phyloP scores from a whole-genome alignment of 2,329 filamentous ascomycete species.

The Dactylonectria estremocensis region DNA sequence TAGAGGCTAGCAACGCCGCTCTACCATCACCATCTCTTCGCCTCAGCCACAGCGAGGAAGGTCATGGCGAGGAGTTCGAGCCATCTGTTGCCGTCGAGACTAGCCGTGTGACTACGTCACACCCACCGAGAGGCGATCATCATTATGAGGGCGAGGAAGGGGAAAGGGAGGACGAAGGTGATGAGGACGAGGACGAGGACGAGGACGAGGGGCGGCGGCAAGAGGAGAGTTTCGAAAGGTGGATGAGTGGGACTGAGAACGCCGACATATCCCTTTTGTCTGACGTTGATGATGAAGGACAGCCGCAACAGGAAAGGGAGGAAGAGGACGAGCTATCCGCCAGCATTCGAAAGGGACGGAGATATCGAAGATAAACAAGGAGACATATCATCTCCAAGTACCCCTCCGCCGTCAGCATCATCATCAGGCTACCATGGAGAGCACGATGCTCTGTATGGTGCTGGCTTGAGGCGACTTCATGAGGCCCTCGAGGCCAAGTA shows the following conservation, averaged over 20 bases:
- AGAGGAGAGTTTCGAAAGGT: not conserved
- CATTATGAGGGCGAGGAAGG: no score
- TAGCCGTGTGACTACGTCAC: no score
- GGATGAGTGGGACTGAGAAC: constrained; percentile 4
- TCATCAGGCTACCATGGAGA: constrained; percentile 1
- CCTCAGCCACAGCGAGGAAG: no score
- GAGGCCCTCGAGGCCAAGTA: constrained; percentile 8
- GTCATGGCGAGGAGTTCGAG: no score
- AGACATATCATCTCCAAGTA: not conserved
- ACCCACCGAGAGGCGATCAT: no score
- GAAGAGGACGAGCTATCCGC: constrained; percentile 5
- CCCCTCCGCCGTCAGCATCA: not conserved
- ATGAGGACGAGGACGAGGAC: no score
- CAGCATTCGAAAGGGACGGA: not conserved
- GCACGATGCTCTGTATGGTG: constrained; percentile 2
- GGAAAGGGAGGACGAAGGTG: no score
- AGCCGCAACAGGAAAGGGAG: not conserved
- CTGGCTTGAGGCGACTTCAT: not conserved
- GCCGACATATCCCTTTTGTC: not conserved
- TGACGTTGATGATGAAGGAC: not conserved
- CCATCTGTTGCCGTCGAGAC: no score
- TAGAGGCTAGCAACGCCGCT: no score
- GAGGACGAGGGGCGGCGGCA: no score
- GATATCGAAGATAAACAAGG: constrained; percentile 1
- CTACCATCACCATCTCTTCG: no score